A percentile compares a stretch with the other conserved stretches of the same genome.
These are phyloP conservation scores for Paspalum vaginatum DNA, from an alignment of 176 grass and related monocot genomes.

Conservation along the genomic window DNA sequence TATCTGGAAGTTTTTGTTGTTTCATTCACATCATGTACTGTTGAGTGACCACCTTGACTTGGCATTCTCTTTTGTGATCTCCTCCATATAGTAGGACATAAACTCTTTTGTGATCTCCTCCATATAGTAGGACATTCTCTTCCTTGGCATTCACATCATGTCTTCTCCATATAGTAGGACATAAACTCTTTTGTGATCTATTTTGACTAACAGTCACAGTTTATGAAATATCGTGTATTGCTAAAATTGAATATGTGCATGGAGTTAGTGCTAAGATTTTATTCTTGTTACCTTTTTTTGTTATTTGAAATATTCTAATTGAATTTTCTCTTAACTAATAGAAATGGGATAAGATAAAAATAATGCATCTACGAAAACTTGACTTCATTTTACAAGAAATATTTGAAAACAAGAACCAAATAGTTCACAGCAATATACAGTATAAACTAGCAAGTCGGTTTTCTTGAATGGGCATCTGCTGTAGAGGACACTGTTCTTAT, in stretches of 20 bases:
- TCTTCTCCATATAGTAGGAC: neutral
- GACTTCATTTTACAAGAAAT: neutral
- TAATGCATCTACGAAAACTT: neutral
- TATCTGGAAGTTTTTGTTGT: neutral
- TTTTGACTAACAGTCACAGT: neutral
- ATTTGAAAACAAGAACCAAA: neutral
- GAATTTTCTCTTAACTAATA: neutral
- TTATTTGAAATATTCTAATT: neutral
- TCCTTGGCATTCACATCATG: too few species aligned
- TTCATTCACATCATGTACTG: neutral
- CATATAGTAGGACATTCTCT: too few species aligned
- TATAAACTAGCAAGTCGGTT: constrained; percentile 2
- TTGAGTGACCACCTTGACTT: neutral
- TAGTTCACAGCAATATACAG: neutral
- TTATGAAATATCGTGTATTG: neutral
- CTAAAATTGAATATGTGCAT: constrained; percentile 3
- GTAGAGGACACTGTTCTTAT: neutral
- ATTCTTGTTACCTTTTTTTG: neutral
- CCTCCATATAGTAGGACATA: neutral
- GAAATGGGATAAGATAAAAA: neutral
- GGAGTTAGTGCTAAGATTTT: neutral
- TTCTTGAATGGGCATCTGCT: neutral
- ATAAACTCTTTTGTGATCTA: neutral
- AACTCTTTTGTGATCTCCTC: neutral
- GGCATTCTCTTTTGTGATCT: neutral